phyloP scores from a whole-genome alignment of 2,329 filamentous ascomycete genomes.

The Epichloe aotearoae region DNA sequence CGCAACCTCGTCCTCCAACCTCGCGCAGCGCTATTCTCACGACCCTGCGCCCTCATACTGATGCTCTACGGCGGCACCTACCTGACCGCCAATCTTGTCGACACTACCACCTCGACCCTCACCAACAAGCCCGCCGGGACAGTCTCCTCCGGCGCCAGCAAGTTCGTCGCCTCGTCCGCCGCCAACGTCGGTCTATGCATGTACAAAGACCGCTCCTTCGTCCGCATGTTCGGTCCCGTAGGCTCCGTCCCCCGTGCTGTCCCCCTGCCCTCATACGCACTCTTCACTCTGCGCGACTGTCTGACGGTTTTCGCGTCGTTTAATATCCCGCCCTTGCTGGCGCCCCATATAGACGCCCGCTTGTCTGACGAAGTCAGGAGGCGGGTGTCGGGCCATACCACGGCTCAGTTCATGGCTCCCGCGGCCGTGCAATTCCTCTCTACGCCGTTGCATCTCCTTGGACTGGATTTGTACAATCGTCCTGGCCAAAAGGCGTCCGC shows the following conservation, averaged over 20 bases:
- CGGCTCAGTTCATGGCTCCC: conserved; percentile 71
- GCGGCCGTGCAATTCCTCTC: conserved; percentile 66
- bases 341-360: conserved; percentile 48
- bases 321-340: conserved; percentile 72
- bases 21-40: conserved; percentile 46
- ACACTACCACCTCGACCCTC: conserved; percentile 61
- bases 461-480: conserved; percentile 76
- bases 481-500: conserved; percentile 20
- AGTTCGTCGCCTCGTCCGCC: conserved; percentile 69
- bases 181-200: conserved; percentile 78
- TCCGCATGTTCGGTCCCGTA: conserved; percentile 62
- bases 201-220: conserved; percentile 82
- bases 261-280: conserved; percentile 51
- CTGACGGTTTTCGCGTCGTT: conserved; percentile 86
- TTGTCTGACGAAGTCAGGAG: conserved; percentile 34
- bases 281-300: conserved; percentile 75
- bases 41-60: conserved; percentile 56
- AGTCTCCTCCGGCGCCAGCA: conserved; percentile 61
- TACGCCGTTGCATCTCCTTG: conserved; percentile 75
- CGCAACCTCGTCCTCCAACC: conserved; percentile 44
- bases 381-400: conserved; percentile 37
- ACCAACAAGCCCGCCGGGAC: conserved; percentile 40
- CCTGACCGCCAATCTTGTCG: conserved; percentile 73
- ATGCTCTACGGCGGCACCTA: conserved; percentile 81
- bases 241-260: conserved; percentile 40